These are phyloP conservation scores for Circinella umbellata DNA, from an alignment of 371 early-diverging fungal genomes.

Conservation along the genomic window DNA sequence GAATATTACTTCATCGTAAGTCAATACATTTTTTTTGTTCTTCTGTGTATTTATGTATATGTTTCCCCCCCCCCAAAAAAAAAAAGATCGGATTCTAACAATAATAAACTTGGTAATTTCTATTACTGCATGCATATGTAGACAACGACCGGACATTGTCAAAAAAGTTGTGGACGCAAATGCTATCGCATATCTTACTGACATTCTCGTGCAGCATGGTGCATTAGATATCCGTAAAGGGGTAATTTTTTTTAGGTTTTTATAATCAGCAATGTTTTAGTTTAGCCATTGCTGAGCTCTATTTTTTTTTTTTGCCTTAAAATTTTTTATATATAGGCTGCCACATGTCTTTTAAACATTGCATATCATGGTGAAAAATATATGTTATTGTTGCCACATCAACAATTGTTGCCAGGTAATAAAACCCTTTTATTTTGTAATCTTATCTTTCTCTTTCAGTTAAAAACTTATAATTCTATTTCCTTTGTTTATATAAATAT, in stretches of 20 bases:
- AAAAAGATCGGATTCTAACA: no score
- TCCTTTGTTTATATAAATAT: neutral
- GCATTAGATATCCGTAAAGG: conserved; percentile 72
- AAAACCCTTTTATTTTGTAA: neutral
- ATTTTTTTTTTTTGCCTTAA: no score
- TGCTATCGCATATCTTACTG: conserved; percentile 56
- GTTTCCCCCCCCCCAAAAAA: no score
- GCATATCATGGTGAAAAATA: conserved; percentile 57
- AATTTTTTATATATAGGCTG: conserved; percentile 42
- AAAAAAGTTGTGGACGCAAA: conserved; percentile 57
- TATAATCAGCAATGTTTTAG: neutral
- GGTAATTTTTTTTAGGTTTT: conserved; percentile 30
- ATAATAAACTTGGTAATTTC: no score
- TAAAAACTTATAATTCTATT: no score
- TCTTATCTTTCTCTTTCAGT: no score
- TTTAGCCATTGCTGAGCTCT: no score
- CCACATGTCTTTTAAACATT: conserved; percentile 56
- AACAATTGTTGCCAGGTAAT: conserved; percentile 52
- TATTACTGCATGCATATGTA: neutral
- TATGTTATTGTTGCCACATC: conserved; percentile 46
- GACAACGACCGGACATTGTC: conserved; percentile 34
- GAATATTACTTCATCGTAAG: conserved; percentile 70
- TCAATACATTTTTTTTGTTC: neutral
- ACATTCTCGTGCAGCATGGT: conserved; percentile 51
- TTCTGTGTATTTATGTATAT: no score